Evolutionary conservation across 306 rosid genomes (phyloP).

Genomic region (Neltuma alba): DNA sequence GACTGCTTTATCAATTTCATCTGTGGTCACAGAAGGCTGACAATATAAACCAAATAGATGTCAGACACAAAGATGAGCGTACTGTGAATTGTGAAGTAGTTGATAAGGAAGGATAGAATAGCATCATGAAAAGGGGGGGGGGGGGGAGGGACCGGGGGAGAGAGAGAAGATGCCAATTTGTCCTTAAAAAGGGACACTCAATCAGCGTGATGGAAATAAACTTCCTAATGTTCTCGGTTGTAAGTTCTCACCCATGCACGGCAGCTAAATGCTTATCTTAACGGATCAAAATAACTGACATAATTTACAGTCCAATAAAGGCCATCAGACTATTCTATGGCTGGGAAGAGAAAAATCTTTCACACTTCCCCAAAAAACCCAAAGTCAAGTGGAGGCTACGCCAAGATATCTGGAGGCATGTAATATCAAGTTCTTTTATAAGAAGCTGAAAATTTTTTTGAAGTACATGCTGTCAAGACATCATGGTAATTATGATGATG

Average conservation of each 20-base stretch:
- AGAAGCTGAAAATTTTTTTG: background rate
- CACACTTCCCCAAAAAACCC: slow-evolving; percentile 23
- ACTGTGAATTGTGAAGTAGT: slow-evolving; percentile 1
- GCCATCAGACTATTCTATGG: background rate
- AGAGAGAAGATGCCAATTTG: slow-evolving; percentile 7
- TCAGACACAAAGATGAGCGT: slow-evolving; percentile 13
- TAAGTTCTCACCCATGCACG: slow-evolving; percentile 18
- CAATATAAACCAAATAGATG: slow-evolving; percentile 26
- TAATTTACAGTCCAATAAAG: background rate
- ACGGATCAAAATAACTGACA: background rate
- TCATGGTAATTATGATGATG: background rate
- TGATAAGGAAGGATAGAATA: slow-evolving; percentile 5
- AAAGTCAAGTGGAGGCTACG: slow-evolving; percentile 15
- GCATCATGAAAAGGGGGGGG: slow-evolving; percentile 4
- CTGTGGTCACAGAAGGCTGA: slow-evolving; percentile 90
- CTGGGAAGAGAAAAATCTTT: background rate
- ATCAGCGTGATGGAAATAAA: slow-evolving; percentile 4
- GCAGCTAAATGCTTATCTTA: slow-evolving; percentile 9
- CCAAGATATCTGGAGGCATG: no score
- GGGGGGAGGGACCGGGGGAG: no score
- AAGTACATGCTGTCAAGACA: background rate
- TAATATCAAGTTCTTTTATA: slow-evolving; percentile 2
- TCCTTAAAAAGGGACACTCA: slow-evolving; percentile 7
- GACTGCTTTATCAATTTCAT: slow-evolving; percentile 95
- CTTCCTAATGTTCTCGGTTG: slow-evolving; percentile 6